These are phyloP conservation scores for Piper longum DNA, from an alignment of 164 flowering plant species.

Conservation along the genomic window DNA sequence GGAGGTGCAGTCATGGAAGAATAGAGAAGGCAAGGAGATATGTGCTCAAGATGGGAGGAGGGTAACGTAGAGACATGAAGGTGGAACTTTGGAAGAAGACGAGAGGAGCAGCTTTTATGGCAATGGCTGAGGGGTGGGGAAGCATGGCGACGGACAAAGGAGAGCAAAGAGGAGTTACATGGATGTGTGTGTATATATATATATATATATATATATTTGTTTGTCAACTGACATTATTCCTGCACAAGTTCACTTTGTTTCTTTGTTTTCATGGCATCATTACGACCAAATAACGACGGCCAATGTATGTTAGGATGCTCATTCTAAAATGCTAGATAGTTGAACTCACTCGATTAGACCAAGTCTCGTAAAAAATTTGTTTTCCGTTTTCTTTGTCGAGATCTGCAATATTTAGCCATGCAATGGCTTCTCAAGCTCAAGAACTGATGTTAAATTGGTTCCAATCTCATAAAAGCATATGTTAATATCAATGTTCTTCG, in stretches of 20 bases:
- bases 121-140: slow-evolving; percentile 5
- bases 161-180: slow-evolving; percentile 4
- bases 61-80: slow-evolving; percentile 11
- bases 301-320: too few species aligned
- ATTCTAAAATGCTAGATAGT: too few species aligned
- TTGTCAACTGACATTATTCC: slow-evolving; percentile 16
- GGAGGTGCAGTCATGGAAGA: slow-evolving; percentile 1
- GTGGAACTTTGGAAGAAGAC: neutral
- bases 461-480: too few species aligned
- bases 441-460: too few species aligned
- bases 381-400: too few species aligned
- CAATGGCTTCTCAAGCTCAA: too few species aligned
- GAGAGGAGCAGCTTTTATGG: neutral
- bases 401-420: too few species aligned
- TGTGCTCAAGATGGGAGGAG: slow-evolving; percentile 8
- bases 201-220: neutral
- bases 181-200: too few species aligned
- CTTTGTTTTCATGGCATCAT: neutral
- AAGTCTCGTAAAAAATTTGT: too few species aligned
- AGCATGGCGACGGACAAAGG: neutral
- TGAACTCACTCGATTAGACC: too few species aligned
- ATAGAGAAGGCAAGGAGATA: slow-evolving; percentile 1
- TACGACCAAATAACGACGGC: too few species aligned
- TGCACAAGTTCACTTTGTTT: neutral
- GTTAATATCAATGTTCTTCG: too few species aligned